These are phyloP conservation scores for Dendryphion nanum DNA, from an alignment of 2,329 filamentous ascomycete species.

Conservation along the genomic window DNA sequence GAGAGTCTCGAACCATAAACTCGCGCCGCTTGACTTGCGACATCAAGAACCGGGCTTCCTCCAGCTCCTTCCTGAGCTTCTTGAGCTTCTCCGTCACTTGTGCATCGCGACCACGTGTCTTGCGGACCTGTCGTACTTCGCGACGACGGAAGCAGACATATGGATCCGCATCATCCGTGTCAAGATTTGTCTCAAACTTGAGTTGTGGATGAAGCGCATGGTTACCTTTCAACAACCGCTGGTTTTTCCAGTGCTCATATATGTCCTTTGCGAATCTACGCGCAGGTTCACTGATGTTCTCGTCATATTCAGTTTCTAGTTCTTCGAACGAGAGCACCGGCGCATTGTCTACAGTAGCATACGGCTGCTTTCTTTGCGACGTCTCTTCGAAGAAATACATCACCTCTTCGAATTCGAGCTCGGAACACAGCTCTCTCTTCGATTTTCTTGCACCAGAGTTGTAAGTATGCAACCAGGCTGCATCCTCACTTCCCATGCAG, in stretches of 20 bases:
- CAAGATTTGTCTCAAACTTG: slow-evolving; percentile 92
- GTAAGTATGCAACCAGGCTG: slow-evolving; percentile 76
- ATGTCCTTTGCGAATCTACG: slow-evolving; percentile 69
- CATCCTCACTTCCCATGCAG: slow-evolving; percentile 92
- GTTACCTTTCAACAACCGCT: slow-evolving; percentile 66
- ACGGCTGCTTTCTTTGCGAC: slow-evolving; percentile 79
- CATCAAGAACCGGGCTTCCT: slow-evolving; percentile 81
- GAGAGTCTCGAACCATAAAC: slow-evolving; percentile 71
- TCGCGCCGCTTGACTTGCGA: slow-evolving; percentile 78
- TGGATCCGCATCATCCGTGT: slow-evolving; percentile 92
- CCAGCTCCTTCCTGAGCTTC: slow-evolving; percentile 84
- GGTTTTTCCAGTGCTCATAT: slow-evolving; percentile 85
- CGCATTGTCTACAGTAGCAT: slow-evolving; percentile 84
- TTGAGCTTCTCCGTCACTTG: slow-evolving; percentile 94
- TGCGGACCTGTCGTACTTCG: slow-evolving; percentile 90
- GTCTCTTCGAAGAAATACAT: slow-evolving; percentile 95
- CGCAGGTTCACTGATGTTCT: slow-evolving; percentile 53
- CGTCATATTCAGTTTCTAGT: slow-evolving; percentile 64
- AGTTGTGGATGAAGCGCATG: slow-evolving; percentile 72
- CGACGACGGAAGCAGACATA: slow-evolving; percentile 97
- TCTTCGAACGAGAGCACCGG: slow-evolving; percentile 63
- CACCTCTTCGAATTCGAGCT: slow-evolving; percentile 89
- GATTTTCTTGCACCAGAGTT: slow-evolving; percentile 78
- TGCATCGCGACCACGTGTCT: slow-evolving; percentile 89
- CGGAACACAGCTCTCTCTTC: slow-evolving; percentile 65